Conservation (phyloP, 1,284 basidiomycete species). For the Cystobasidium sp. region DNA sequence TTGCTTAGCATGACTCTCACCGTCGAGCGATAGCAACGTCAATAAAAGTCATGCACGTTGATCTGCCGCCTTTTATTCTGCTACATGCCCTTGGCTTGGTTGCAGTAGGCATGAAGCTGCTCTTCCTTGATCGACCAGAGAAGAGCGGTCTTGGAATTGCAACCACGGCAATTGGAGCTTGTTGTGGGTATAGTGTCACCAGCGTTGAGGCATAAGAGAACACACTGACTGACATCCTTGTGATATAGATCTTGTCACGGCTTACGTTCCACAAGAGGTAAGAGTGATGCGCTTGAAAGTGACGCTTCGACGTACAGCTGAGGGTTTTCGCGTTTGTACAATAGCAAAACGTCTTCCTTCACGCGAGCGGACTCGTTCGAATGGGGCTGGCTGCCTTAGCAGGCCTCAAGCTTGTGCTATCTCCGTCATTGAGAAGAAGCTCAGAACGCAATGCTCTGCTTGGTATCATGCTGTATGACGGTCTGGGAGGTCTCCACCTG, state of each 20-base stretch:
- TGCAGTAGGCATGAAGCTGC: conserved; percentile 9
- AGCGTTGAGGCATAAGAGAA: not conserved
- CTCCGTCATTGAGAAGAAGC: conserved; percentile 1
- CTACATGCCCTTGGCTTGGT: conserved; percentile 25
- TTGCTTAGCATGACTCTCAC: not conserved
- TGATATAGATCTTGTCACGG: conserved; percentile 25
- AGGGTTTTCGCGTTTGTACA: not conserved
- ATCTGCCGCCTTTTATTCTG: conserved; percentile 26
- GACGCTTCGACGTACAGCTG: not conserved
- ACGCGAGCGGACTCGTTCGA: conserved; percentile 32
- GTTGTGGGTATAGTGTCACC: conserved; percentile 11
- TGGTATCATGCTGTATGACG: conserved; percentile 27
- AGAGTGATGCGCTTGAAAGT: not conserved
- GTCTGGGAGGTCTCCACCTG: conserved; percentile 26
- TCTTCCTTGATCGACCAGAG: conserved; percentile 11
- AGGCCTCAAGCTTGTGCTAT: conserved; percentile 5
- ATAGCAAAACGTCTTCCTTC: conserved; percentile 33
- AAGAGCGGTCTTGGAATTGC: conserved; percentile 1
- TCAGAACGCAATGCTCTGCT: conserved; percentile 29
- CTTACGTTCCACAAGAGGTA: conserved; percentile 33
- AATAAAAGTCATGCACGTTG: not conserved
- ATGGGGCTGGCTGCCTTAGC: conserved; percentile 21
- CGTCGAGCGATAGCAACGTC: too few species aligned
- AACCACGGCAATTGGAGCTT: conserved; percentile 12
- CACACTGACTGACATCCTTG: not conserved